A percentile compares a stretch with the other conserved stretches of the same genome.
Evolutionary conservation across 345 rosid species (phyloP).

Genomic region (Pugionium cornutum): DNA sequence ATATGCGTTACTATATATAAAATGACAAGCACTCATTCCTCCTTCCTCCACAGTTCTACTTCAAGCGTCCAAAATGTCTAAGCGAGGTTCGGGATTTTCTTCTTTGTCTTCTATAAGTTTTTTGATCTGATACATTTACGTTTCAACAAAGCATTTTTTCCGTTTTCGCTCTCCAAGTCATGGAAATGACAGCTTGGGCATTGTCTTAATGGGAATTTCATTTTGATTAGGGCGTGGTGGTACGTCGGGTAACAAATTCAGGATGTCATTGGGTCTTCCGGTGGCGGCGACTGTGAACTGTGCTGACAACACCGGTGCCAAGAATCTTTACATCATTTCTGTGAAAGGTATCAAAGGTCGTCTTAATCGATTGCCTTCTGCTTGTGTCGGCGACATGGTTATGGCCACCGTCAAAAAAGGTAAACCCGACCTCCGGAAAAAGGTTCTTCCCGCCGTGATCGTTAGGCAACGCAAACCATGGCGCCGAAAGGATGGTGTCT

Average conservation of each 20-base stretch:
- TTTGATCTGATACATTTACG: neutral
- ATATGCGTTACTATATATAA: neutral
- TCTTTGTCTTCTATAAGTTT: neutral
- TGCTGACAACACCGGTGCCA: constrained; percentile 95
- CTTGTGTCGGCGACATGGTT: constrained; percentile 97
- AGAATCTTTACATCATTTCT: constrained; percentile 90
- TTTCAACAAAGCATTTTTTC: no score
- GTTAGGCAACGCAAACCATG: constrained; percentile 95
- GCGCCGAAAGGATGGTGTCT: constrained; percentile 99
- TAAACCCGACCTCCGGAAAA: constrained; percentile 89
- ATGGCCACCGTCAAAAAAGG: constrained; percentile 99
- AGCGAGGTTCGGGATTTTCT: constrained; percentile 59
- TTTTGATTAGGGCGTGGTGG: constrained; percentile 76
- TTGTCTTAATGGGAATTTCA: neutral
- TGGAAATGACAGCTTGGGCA: neutral
- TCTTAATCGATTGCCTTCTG: constrained; percentile 83
- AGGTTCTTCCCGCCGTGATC: constrained; percentile 95
- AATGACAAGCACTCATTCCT: constrained; percentile 28
- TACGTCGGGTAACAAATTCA: constrained; percentile 90
- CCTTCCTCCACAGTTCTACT: neutral
- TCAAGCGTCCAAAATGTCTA: constrained; percentile 72
- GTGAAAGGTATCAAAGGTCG: constrained; percentile 98
- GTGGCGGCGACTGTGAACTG: constrained; percentile 99
- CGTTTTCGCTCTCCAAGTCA: neutral
- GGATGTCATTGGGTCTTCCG: constrained; percentile 98